These are phyloP conservation scores for Nakazawaea ernobii DNA, from an alignment of 805 yeast species.

Conservation along the genomic window DNA sequence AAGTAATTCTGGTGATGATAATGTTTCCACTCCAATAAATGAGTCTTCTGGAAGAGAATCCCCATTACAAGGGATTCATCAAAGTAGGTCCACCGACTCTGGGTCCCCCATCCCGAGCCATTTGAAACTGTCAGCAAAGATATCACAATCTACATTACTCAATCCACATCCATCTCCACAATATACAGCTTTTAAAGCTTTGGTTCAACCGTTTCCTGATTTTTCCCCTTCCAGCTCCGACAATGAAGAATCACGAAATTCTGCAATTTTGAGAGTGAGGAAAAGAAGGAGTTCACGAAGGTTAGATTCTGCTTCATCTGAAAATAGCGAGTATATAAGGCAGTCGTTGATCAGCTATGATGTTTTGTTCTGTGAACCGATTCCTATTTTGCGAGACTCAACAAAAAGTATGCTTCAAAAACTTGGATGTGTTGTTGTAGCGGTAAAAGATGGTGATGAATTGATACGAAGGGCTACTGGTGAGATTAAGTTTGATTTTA, in stretches of 20 bases:
- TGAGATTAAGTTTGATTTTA: constrained; percentile 76
- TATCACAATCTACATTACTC: background rate
- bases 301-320: constrained; percentile 21
- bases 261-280: constrained; percentile 47
- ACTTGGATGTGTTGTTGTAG: constrained; percentile 74
- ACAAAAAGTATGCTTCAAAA: constrained; percentile 57
- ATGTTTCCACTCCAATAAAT: constrained; percentile 1
- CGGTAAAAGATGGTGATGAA: constrained; percentile 77
- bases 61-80: constrained; percentile 19
- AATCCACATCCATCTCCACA: constrained; percentile 5
- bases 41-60: constrained; percentile 27
- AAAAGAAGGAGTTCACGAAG: constrained; percentile 47
- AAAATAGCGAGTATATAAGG: constrained; percentile 11
- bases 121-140: constrained; percentile 6
- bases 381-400: constrained; percentile 72
- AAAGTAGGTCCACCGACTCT: constrained; percentile 10
- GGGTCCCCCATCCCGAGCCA: constrained; percentile 11
- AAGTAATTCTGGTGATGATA: constrained; percentile 29
- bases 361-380: constrained; percentile 79
- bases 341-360: constrained; percentile 28
- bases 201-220: constrained; percentile 17
- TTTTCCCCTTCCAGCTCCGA: constrained; percentile 55
- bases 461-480: constrained; percentile 77
- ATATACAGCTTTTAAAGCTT: constrained; percentile 13
- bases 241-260: constrained; percentile 49